Evolutionary conservation across 1,139 yeast genomes (phyloP).

Genomic region (Suhomyces kunorum): DNA sequence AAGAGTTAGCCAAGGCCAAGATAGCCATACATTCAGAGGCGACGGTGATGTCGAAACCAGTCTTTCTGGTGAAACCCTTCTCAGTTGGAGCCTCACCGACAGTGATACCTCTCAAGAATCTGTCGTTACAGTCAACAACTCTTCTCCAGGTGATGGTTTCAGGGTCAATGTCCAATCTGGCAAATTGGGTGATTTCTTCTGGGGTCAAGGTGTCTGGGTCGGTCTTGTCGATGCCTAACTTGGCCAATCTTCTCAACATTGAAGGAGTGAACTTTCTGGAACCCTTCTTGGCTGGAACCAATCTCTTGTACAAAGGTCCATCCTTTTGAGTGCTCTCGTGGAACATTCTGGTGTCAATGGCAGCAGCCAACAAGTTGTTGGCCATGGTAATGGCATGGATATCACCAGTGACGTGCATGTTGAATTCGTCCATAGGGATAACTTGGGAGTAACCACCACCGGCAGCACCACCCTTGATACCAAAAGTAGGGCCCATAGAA

Average conservation of each 20-base stretch:
- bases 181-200: constrained; percentile 65
- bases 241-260: constrained; percentile 62
- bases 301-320: constrained; percentile 62
- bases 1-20: constrained; percentile 66
- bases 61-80: constrained; percentile 75
- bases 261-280: constrained; percentile 63
- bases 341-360: constrained; percentile 81
- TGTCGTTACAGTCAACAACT: constrained; percentile 79
- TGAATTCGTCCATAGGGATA: constrained; percentile 86
- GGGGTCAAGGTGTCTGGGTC: constrained; percentile 67
- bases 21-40: constrained; percentile 85
- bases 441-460: constrained; percentile 88
- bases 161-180: constrained; percentile 70
- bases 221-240: constrained; percentile 63
- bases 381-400: constrained; percentile 83
- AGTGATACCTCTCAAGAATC: constrained; percentile 73
- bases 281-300: constrained; percentile 72
- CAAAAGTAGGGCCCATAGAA: constrained; percentile 86
- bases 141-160: constrained; percentile 72
- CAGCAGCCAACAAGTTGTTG: constrained; percentile 77
- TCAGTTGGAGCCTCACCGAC: constrained; percentile 79
- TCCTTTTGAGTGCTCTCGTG: constrained; percentile 71
- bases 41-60: constrained; percentile 82
- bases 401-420: constrained; percentile 83
- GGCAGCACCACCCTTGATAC: constrained; percentile 88